Conservation (phyloP, 2,329 filamentous ascomycete genomes). For the Cladosporium sp. region DNA sequence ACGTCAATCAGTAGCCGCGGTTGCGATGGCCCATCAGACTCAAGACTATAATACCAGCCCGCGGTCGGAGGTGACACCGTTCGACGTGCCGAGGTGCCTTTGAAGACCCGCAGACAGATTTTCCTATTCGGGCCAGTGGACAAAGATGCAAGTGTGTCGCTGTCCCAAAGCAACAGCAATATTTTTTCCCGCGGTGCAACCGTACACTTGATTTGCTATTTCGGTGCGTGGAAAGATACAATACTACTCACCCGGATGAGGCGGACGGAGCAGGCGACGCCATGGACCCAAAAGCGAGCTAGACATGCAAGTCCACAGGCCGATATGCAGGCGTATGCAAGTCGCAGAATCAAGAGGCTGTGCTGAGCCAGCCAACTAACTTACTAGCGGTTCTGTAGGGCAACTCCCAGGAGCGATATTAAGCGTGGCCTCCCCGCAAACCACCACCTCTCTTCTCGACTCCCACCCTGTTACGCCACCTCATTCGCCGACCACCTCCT, state of each 20-base stretch:
- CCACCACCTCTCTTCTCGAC: constrained; percentile 3
- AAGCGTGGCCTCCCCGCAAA: constrained; percentile 11
- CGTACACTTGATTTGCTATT: constrained; percentile 6
- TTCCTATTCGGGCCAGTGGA: constrained; percentile 11
- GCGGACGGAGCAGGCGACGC: constrained; percentile 10
- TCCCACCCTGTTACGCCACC: constrained; percentile 19
- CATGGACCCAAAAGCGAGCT: constrained; percentile 8
- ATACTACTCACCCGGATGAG: constrained; percentile 2
- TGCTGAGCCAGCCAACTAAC: constrained; percentile 8
- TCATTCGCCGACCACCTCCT: constrained; percentile 22
- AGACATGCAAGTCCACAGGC: constrained; percentile 8
- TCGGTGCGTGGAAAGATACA: neutral
- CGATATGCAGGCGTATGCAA: constrained; percentile 11
- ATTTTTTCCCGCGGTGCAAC: constrained; percentile 8
- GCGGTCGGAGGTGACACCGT: neutral
- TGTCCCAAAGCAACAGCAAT: no score
- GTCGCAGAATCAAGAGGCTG: constrained; percentile 13
- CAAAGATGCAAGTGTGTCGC: neutral
- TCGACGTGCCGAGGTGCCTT: neutral
- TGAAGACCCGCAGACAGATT: neutral
- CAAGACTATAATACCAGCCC: neutral
- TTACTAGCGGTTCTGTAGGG: neutral
- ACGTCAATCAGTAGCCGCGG: neutral
- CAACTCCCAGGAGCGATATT: constrained; percentile 6
- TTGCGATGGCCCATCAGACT: neutral